Conservation (phyloP, 495 filamentous ascomycete genomes). For the Astrothelium macrocarpum region DNA sequence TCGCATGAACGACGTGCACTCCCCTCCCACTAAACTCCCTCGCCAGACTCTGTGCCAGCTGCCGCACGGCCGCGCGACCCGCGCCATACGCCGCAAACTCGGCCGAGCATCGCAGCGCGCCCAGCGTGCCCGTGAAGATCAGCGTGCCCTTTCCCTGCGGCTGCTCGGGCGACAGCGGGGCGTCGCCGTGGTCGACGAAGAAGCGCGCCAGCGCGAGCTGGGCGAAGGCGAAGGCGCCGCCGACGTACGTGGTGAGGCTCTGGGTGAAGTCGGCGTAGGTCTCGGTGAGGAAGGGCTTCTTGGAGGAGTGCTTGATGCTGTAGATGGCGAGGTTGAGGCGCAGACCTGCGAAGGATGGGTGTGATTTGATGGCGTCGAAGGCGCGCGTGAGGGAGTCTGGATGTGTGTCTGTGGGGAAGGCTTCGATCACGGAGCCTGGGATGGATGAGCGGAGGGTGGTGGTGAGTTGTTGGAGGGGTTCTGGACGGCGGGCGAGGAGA, state of each 20-base stretch:
- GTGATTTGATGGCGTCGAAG: conserved; percentile 35
- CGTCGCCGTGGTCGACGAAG: conserved; percentile 37
- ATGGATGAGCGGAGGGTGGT: conserved; percentile 28
- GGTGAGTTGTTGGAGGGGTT: conserved; percentile 32
- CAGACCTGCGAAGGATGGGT: conserved; percentile 34
- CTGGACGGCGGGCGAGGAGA: conserved; percentile 36
- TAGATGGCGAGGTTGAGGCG: conserved; percentile 38
- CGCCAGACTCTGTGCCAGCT: conserved; percentile 39
- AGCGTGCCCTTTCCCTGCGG: conserved; percentile 33
- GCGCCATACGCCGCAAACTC: conserved; percentile 41
- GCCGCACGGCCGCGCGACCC: conserved; percentile 33
- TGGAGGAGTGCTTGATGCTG: conserved; percentile 38
- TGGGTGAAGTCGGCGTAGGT: conserved; percentile 36
- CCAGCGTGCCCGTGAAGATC: conserved; percentile 42
- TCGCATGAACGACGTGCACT: conserved; percentile 41
- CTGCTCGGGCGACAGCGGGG: conserved; percentile 17
- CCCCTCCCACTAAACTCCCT: conserved; percentile 26
- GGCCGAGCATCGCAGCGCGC: conserved; percentile 36
- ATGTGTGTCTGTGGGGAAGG: conserved; percentile 39
- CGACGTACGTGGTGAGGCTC: conserved; percentile 35
- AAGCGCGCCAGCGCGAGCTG: conserved; percentile 36
- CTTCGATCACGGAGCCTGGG: conserved; percentile 34
- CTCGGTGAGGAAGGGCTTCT: conserved; percentile 42
- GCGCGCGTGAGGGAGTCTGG: conserved; percentile 29
- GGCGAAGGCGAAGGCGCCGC: conserved; percentile 40